Evolutionary conservation across 495 filamentous ascomycete genomes (phyloP).

Genomic region (Monascus purpureus): DNA sequence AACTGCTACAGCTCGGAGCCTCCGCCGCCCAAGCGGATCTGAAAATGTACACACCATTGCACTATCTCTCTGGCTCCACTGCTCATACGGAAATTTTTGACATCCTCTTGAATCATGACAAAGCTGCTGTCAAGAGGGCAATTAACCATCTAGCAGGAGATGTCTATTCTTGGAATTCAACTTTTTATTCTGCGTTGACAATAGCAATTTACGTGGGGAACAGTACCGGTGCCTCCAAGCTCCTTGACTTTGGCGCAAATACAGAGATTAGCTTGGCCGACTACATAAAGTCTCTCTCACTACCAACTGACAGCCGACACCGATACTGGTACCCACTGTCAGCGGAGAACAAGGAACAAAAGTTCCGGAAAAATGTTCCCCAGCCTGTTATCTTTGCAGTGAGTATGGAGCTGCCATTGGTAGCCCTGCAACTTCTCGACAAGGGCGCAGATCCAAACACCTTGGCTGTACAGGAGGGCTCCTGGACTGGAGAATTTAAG

Average conservation of each 20-base stretch:
- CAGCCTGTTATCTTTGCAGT: slow-evolving; percentile 52
- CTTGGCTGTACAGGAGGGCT: slow-evolving; percentile 8
- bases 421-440: slow-evolving; percentile 42
- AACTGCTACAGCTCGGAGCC: slow-evolving; percentile 55
- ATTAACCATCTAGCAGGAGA: slow-evolving; percentile 43
- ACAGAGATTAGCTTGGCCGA: slow-evolving; percentile 21
- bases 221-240: slow-evolving; percentile 18
- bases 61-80: slow-evolving; percentile 32
- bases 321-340: no score
- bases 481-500: slow-evolving; percentile 12
- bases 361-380: slow-evolving; percentile 20
- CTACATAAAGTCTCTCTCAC: slow-evolving; percentile 24
- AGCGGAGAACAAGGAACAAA: slow-evolving; percentile 23
- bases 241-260: slow-evolving; percentile 32
- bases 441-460: slow-evolving; percentile 45
- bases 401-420: slow-evolving; percentile 27
- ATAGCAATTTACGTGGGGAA: slow-evolving; percentile 28
- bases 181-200: slow-evolving; percentile 23
- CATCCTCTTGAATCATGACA: slow-evolving; percentile 44
- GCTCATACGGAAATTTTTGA: slow-evolving; percentile 39
- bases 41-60: slow-evolving; percentile 42
- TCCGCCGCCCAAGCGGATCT: slow-evolving; percentile 59
- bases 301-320: no score
- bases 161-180: slow-evolving; percentile 5
- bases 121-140: slow-evolving; percentile 42